phyloP scores from a whole-genome alignment of 345 rosid species.

The Eucalyptus curtisii region DNA sequence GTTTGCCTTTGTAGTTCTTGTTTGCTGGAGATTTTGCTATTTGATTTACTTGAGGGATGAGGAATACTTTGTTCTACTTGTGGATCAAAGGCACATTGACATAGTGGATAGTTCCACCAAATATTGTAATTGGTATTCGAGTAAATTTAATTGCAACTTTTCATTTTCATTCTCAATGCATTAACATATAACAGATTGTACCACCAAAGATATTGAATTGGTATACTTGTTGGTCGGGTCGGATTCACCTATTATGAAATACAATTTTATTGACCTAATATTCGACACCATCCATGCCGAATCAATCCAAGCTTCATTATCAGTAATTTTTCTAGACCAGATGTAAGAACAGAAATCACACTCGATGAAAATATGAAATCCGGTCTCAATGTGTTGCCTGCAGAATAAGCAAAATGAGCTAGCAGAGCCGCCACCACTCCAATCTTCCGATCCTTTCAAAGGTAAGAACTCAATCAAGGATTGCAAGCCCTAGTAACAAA shows the following conservation, averaged over 20 bases:
- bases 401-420: not conserved
- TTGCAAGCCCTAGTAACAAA: not conserved
- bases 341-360: not conserved
- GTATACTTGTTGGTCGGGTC: rapidly evolving
- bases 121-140: not conserved
- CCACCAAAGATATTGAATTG: not conserved
- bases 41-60: not conserved
- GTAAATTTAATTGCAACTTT: rapidly evolving
- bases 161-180: not conserved
- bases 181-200: rapidly evolving
- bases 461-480: not conserved
- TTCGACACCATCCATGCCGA: rapidly evolving
- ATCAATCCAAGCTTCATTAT: not conserved
- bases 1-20: not conserved
- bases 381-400: not conserved
- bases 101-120: rapidly evolving
- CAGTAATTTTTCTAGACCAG: not conserved
- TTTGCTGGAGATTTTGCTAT: not conserved
- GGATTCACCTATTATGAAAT: not conserved
- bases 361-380: not conserved
- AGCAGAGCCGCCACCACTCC: not conserved
- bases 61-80: not conserved
- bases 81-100: not conserved
- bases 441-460: not conserved
- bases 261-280: not conserved